Percentiles rank a stretch among this genome's conserved stretches.
Evolutionary conservation across 2,329 filamentous ascomycete genomes (phyloP).

Genomic region (Cladosporium sphaerospermum): DNA sequence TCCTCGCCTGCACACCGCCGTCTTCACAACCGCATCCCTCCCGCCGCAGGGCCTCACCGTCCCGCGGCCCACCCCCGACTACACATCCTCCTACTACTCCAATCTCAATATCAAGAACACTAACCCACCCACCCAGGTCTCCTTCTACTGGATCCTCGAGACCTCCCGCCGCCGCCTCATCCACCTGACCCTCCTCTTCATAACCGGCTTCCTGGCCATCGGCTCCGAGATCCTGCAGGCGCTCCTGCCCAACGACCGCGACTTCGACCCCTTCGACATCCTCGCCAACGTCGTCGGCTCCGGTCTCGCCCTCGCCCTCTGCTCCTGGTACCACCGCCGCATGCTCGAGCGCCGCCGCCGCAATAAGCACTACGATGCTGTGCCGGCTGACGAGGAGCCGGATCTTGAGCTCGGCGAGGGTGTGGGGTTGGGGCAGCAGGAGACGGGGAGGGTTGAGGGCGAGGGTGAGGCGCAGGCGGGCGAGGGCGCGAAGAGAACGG

Average conservation of each 20-base stretch:
- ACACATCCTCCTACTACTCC: background rate
- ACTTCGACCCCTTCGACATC: constrained; percentile 76
- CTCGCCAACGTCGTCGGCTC: constrained; percentile 81
- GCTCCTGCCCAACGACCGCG: constrained; percentile 55
- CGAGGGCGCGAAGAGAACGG: constrained; percentile 57
- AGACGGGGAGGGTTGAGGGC: constrained; percentile 25
- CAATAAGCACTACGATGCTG: constrained; percentile 63
- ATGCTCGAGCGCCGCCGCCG: constrained; percentile 85
- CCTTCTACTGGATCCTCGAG: constrained; percentile 96
- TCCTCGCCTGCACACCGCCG: constrained; percentile 5
- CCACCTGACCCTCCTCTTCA: constrained; percentile 74
- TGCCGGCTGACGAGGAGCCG: constrained; percentile 55
- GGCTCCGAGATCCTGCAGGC: constrained; percentile 72
- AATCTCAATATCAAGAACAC: constrained; percentile 14
- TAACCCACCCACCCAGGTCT: background rate
- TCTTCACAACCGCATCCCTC: background rate
- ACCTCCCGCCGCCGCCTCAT: constrained; percentile 78
- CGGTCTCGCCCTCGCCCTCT: constrained; percentile 62
- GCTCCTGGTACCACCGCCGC: constrained; percentile 87
- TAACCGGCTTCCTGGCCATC: constrained; percentile 65
- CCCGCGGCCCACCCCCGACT: background rate
- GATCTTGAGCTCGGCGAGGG: constrained; percentile 74
- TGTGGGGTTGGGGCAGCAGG: constrained; percentile 29
- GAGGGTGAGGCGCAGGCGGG: constrained; percentile 28
- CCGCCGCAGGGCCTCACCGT: background rate